Conservation (phyloP, 495 filamentous ascomycete genomes). For the Neurospora sp. region DNA sequence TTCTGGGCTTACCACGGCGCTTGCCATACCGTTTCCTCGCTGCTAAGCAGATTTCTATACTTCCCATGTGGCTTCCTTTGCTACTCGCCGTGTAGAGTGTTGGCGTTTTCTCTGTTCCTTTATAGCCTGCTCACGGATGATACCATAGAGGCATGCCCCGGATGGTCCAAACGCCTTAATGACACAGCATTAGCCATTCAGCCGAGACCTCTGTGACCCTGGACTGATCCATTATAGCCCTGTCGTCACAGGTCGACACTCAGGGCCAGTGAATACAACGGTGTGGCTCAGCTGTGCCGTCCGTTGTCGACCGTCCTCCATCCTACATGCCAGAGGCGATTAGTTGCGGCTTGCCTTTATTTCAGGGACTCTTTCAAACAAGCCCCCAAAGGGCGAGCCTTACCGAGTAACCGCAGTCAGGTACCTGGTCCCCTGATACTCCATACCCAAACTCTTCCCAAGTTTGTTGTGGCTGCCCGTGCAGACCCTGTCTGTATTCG, state of each 20-base stretch:
- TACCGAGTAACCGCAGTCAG: conserved; percentile 24
- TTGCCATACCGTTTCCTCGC: conserved; percentile 14
- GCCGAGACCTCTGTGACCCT: conserved; percentile 37
- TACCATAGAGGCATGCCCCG: conserved; percentile 19
- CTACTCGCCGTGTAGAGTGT: conserved; percentile 12
- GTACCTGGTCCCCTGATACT: conserved; percentile 28
- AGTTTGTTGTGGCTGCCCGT: conserved; percentile 25
- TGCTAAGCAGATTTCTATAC: background rate
- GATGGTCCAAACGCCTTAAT: conserved; percentile 36
- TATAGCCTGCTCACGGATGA: conserved; percentile 14
- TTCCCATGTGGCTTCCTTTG: conserved; percentile 6
- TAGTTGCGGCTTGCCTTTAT: conserved; percentile 32
- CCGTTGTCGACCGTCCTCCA: conserved; percentile 18
- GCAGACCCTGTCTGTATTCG: conserved; percentile 34
- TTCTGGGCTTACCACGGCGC: conserved; percentile 13
- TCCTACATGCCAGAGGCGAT: conserved; percentile 30
- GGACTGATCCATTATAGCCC: conserved; percentile 32
- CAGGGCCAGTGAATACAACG: conserved; percentile 16
- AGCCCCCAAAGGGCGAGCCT: conserved; percentile 20
- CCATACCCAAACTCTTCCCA: conserved; percentile 5
- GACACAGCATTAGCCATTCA: conserved; percentile 46
- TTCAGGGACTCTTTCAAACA: conserved; percentile 28
- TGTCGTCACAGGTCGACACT: conserved; percentile 18
- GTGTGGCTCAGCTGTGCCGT: conserved; percentile 41
- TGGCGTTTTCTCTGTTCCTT: conserved; percentile 18